A percentile compares a stretch with the other conserved stretches of the same genome.
phyloP scores from a whole-genome alignment of 176 grass and related monocot genomes.

The Triticum urartu region DNA sequence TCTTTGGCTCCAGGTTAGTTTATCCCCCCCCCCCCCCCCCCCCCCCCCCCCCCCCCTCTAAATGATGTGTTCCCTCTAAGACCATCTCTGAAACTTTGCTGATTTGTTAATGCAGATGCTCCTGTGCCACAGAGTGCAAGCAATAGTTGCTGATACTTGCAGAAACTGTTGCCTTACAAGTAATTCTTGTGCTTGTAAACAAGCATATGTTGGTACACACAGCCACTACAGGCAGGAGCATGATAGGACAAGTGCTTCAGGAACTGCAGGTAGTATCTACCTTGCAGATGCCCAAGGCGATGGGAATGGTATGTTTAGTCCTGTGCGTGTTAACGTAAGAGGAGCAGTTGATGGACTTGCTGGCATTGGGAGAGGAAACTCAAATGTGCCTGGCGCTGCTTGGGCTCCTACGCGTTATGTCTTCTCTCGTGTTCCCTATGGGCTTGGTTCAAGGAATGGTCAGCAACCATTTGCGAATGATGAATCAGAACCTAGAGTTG shows the following conservation, averaged over 20 bases:
- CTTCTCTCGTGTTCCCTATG: constrained; percentile 91
- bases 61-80: constrained; percentile 19
- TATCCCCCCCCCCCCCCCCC: neutral
- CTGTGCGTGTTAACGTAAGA: constrained; percentile 82
- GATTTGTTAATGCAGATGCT: constrained; percentile 81
- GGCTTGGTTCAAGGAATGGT: constrained; percentile 78
- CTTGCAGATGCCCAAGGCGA: constrained; percentile 76
- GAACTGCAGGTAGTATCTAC: constrained; percentile 67
- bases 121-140: constrained; percentile 84
- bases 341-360: constrained; percentile 91
- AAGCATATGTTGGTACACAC: constrained; percentile 75
- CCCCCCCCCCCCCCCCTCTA: constrained; percentile 10
- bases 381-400: constrained; percentile 66
- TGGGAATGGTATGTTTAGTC: constrained; percentile 60
- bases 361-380: constrained; percentile 87
- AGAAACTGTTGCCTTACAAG: constrained; percentile 90
- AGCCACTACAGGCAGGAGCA: constrained; percentile 84
- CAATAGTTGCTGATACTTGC: constrained; percentile 88
- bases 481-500: constrained; percentile 84
- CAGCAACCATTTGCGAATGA: constrained; percentile 69
- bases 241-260: constrained; percentile 67
- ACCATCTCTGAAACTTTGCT: constrained; percentile 31
- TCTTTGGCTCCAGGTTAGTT: constrained; percentile 92
- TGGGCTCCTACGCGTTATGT: constrained; percentile 93
- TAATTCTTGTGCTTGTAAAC: constrained; percentile 89